Evolutionary conservation across 2,329 filamentous ascomycete genomes (phyloP).

Genomic region (Escovopsis sp.): DNA sequence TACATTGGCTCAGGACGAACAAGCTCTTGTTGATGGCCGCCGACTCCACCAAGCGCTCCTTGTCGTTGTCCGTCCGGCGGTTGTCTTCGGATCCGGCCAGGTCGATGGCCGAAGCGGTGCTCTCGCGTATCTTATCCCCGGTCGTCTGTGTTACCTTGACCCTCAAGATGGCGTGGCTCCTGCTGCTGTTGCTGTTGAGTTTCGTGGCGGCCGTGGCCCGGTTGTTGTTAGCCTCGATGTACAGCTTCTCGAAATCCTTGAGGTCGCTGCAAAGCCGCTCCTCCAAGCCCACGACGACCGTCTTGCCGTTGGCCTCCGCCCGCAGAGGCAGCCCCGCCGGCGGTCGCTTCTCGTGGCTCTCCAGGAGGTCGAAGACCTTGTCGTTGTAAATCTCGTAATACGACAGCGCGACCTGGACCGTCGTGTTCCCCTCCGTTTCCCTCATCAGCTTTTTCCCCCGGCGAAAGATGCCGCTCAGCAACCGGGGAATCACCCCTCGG

Average conservation of each 20-base stretch:
- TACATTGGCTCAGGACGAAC: slow-evolving; percentile 87
- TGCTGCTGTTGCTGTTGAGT: slow-evolving; percentile 79
- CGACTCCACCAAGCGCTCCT: slow-evolving; percentile 84
- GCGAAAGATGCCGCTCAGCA: slow-evolving; percentile 75
- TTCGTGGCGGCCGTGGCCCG: slow-evolving; percentile 82
- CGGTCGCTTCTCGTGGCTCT: slow-evolving; percentile 74
- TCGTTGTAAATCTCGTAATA: slow-evolving; percentile 98
- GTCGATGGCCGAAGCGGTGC: slow-evolving; percentile 86
- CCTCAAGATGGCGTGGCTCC: slow-evolving; percentile 80
- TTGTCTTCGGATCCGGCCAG: slow-evolving; percentile 94
- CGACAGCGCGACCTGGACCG: slow-evolving; percentile 61
- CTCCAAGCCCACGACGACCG: slow-evolving; percentile 70
- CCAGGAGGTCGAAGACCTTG: slow-evolving; percentile 83
- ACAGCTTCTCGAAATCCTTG: slow-evolving; percentile 79
- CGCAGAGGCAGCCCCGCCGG: slow-evolving; percentile 66
- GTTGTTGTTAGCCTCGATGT: slow-evolving; percentile 85
- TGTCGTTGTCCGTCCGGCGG: slow-evolving; percentile 81
- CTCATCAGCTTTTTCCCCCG: slow-evolving; percentile 73
- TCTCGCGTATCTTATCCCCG: slow-evolving; percentile 52
- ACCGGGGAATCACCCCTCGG: slow-evolving; percentile 71
- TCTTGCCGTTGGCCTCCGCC: slow-evolving; percentile 77
- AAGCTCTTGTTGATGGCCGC: slow-evolving; percentile 96
- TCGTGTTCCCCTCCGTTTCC: slow-evolving; percentile 55
- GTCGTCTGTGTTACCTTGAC: slow-evolving; percentile 75
- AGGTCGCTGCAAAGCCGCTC: slow-evolving; percentile 70